A percentile compares a stretch with the other conserved stretches of the same genome.
phyloP scores from a whole-genome alignment of 2,329 filamentous ascomycete genomes.

The Verticillium dahliae region DNA sequence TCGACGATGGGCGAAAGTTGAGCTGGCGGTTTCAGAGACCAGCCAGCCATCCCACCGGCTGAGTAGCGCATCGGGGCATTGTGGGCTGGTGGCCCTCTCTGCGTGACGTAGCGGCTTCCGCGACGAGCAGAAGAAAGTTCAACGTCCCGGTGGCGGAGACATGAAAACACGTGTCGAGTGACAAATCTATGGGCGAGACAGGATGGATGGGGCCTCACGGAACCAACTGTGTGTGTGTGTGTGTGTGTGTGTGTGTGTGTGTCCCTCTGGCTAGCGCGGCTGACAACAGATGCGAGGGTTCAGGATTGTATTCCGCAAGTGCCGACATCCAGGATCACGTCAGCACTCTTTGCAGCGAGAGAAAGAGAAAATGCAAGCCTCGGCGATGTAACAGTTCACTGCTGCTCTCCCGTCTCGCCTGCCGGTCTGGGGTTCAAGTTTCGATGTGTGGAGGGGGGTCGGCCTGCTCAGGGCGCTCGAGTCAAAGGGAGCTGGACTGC shows the following conservation, averaged over 20 bases:
- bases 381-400: background rate
- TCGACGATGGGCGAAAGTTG: background rate
- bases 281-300: background rate
- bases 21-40: background rate
- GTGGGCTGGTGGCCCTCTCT: background rate
- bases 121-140: background rate
- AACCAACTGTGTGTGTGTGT: background rate
- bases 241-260: background rate
- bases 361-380: background rate
- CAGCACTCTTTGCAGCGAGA: background rate
- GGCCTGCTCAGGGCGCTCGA: background rate
- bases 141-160: background rate
- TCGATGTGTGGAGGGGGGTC: background rate
- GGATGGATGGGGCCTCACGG: background rate
- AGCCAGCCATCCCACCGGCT: background rate
- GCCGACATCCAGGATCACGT: background rate
- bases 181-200: background rate
- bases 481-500: background rate
- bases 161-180: background rate
- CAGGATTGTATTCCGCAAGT: background rate
- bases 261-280: background rate
- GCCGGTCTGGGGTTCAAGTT: background rate
- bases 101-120: background rate
- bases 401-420: background rate
- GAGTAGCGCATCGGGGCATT: background rate